phyloP scores from a whole-genome alignment of 352 stramenopile genomes.

The Phytophthora citrophthora region DNA sequence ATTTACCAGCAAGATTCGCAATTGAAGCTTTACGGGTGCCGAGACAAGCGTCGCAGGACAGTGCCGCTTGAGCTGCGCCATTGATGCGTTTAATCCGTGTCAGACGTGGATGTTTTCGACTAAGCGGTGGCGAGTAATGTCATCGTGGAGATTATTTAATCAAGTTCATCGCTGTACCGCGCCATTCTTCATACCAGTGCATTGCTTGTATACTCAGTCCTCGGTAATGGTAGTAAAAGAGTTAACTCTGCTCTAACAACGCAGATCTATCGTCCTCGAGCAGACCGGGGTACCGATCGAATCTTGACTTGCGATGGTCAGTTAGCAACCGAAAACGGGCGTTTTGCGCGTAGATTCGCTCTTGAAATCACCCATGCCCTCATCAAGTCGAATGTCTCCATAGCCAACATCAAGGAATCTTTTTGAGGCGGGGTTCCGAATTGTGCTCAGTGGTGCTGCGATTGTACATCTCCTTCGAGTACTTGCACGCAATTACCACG shows the following conservation, averaged over 20 bases:
- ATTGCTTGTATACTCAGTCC: too few relatives aligned
- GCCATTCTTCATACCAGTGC: too few relatives aligned
- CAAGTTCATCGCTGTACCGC: background rate
- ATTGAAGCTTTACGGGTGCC: too few relatives aligned
- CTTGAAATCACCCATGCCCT: background rate
- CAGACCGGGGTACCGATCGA: background rate
- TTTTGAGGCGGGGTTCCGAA: background rate
- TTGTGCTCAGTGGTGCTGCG: background rate
- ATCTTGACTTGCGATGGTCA: background rate
- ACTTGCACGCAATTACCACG: too few relatives aligned
- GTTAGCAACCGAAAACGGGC: background rate
- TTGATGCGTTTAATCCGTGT: background rate
- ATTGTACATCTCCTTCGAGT: background rate
- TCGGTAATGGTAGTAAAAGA: too few relatives aligned
- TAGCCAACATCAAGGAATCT: background rate
- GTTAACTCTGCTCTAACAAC: too few relatives aligned
- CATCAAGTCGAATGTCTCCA: background rate
- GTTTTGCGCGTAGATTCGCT: conserved; percentile 1
- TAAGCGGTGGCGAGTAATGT: background rate
- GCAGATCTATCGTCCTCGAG: too few relatives aligned
- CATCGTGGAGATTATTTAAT: background rate
- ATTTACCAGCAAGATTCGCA: too few relatives aligned
- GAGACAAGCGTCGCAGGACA: too few relatives aligned
- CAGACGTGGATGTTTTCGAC: background rate
- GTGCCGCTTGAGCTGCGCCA: too few relatives aligned